These are phyloP conservation scores for Apophysomyces ossiformis DNA, from an alignment of 371 early-diverging fungal species.

Conservation along the genomic window DNA sequence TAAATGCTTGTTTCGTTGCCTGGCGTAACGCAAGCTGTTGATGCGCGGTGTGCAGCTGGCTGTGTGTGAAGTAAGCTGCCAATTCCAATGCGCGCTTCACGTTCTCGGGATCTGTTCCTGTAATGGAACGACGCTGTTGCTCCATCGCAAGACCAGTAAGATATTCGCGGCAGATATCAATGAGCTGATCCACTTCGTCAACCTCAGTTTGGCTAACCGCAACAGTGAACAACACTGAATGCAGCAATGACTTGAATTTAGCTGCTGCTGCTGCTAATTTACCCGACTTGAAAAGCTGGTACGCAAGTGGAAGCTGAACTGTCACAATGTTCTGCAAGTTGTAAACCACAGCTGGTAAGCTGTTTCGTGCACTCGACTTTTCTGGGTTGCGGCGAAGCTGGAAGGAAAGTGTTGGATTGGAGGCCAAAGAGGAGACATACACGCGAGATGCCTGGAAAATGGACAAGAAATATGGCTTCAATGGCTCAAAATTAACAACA, in stretches of 20 bases:
- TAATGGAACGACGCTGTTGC: conserved; percentile 68
- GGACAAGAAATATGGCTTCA: conserved; percentile 84
- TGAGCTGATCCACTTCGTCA: conserved; percentile 77
- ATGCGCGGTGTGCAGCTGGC: conserved; percentile 87
- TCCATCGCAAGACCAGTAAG: conserved; percentile 87
- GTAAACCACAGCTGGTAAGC: conserved; percentile 61
- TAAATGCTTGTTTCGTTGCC: conserved; percentile 84
- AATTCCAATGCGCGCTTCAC: conserved; percentile 83
- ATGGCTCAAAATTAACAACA: conserved; percentile 86
- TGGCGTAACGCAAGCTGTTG: conserved; percentile 80
- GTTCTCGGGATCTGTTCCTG: conserved; percentile 53
- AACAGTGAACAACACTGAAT: conserved; percentile 72
- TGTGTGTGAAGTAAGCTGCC: conserved; percentile 94
- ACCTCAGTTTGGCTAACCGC: conserved; percentile 62
- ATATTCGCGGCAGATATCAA: conserved; percentile 89
- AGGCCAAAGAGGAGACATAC: conserved; percentile 65
- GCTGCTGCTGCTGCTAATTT: conserved; percentile 78
- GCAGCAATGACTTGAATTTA: conserved; percentile 78
- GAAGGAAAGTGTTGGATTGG: conserved; percentile 62
- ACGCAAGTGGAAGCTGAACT: conserved; percentile 77
- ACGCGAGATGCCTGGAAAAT: conserved; percentile 80
- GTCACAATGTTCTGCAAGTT: conserved; percentile 56
- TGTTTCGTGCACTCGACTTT: conserved; percentile 55
- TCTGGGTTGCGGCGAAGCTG: conserved; percentile 69
- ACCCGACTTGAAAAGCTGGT: conserved; percentile 74